A percentile compares a stretch with the other conserved stretches of the same genome.
phyloP scores from a whole-genome alignment of 2,329 filamentous ascomycete genomes.

The Periconia sp. region DNA sequence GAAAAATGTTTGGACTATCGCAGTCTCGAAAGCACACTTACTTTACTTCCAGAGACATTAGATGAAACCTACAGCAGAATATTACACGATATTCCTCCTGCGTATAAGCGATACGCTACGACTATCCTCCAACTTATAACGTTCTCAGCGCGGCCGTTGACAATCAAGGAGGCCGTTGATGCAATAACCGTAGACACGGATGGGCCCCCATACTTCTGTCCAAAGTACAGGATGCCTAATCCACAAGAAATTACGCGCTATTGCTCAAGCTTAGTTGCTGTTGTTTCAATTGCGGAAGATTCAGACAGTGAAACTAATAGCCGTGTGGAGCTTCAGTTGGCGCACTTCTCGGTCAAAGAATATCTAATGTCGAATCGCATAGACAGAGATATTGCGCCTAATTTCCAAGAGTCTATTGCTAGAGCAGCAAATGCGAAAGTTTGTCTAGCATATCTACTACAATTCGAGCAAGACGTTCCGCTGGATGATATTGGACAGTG shows the following conservation, averaged over 20 bases:
- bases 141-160: neutral
- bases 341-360: constrained; percentile 27
- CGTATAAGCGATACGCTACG: neutral
- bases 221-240: constrained; percentile 24
- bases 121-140: constrained; percentile 8
- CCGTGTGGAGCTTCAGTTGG: constrained; percentile 3
- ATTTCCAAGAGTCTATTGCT: constrained; percentile 8
- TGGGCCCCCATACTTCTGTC: constrained; percentile 23
- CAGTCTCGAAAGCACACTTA: constrained; percentile 2
- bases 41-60: constrained; percentile 6
- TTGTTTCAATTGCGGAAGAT: too few relatives aligned
- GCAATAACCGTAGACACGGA: constrained; percentile 2
- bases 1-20: constrained; percentile 3
- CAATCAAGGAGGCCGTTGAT: constrained; percentile 3
- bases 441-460: constrained; percentile 21
- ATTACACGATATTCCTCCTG: neutral
- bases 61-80: constrained; percentile 15
- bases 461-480: constrained; percentile 6
- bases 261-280: constrained; percentile 27
- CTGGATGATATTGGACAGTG: constrained; percentile 1
- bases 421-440: constrained; percentile 14
- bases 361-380: constrained; percentile 18
- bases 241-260: constrained; percentile 21
- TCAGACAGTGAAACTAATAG: too few relatives aligned
- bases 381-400: neutral